Base-by-base conservation (phyloP, 2,329 filamentous ascomycete species). In the Aureobasidium sp. region DNA sequence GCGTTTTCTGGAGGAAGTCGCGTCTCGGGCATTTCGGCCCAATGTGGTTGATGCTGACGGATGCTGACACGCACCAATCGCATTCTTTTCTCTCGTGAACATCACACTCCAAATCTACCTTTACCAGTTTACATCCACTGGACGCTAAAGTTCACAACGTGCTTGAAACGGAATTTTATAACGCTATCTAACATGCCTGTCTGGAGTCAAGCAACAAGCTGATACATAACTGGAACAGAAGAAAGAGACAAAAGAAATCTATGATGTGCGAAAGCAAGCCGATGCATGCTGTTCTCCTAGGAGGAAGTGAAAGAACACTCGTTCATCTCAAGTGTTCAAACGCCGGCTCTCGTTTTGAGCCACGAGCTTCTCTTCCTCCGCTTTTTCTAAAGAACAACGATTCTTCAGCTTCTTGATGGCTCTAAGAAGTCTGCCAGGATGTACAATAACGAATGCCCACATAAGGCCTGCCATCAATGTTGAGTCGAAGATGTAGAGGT, bases 401-500 rank as follows among this genome's bases (percentile, higher is more conserved):
- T 47, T 41, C 56, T 60, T 42, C 34, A 60, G 15, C 56, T 50
- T 60, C 27, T 32, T 60, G 17, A 50, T 42, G 3, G 56, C 56
- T 13, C 46, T 60, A 17, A 60, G 42, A 3, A 60, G 44, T 29
- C 56, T 50, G 20, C 56, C 44, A 29, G 56, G 56, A 23, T 60
- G 56, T 13, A 63, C 48, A 15, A 63, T 26, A 23, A 48, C 34
- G 13, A 63, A 63, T 8, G 50, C 42, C 32, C 62, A 27, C 12
- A 65, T 56, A 1, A 62, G 36, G 17, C 52, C 23, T n/a, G 53
- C 52, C 64, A 65, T 65, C 34, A 60, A 55, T 4, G 48, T 36
- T 10, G 62, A 58, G 20, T 65, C 64, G 20, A 65, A 63, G 20
- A 65, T 27, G 36, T 65, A 65, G 37, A 65, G 27, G 37, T 61